Conservation (phyloP, 1,284 basidiomycete species). For the Bjerkandera adusta region DNA sequence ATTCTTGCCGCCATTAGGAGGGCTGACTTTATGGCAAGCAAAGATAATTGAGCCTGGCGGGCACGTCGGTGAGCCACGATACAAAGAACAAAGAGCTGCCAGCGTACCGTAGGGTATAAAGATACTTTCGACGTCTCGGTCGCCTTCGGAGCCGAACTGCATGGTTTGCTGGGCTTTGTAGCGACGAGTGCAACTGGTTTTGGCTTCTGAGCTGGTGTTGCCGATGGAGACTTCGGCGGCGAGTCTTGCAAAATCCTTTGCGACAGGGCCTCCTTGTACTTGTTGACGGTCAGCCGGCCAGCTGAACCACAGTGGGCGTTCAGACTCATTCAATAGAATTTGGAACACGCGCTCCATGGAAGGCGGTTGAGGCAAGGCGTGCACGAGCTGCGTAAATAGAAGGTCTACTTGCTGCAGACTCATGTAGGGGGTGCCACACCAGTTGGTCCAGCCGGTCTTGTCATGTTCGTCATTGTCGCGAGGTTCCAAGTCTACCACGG, state of each 20-base stretch:
- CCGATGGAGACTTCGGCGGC: slow-evolving; percentile 78
- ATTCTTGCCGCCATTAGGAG: slow-evolving; percentile 35
- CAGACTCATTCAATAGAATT: slow-evolving; percentile 57
- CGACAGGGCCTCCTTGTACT: slow-evolving; percentile 54
- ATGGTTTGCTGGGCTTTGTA: slow-evolving; percentile 81
- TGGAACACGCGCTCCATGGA: slow-evolving; percentile 75
- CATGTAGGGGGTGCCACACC: slow-evolving; percentile 83
- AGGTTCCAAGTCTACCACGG: slow-evolving; percentile 75
- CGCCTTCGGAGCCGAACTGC: slow-evolving; percentile 57
- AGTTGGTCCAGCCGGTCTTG: slow-evolving; percentile 89
- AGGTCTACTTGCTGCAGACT: slow-evolving; percentile 51
- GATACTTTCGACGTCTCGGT: slow-evolving; percentile 78
- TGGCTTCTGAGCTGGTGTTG: slow-evolving; percentile 58
- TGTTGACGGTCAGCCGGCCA: slow-evolving; percentile 79
- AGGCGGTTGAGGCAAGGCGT: slow-evolving; percentile 47
- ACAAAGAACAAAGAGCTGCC: no score
- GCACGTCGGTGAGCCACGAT: background rate
- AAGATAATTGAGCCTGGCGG: slow-evolving; percentile 73
- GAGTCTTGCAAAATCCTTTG: slow-evolving; percentile 82
- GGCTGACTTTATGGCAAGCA: slow-evolving; percentile 74
- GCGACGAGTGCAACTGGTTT: slow-evolving; percentile 91
- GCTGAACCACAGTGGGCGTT: slow-evolving; percentile 68
- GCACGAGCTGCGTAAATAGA: slow-evolving; percentile 56
- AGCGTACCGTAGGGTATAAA: slow-evolving; percentile 90
- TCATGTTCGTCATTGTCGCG: slow-evolving; percentile 78